Evolutionary conservation across 768 basidiomycete species (phyloP).

Genomic region (Leucocoprinus sp.): DNA sequence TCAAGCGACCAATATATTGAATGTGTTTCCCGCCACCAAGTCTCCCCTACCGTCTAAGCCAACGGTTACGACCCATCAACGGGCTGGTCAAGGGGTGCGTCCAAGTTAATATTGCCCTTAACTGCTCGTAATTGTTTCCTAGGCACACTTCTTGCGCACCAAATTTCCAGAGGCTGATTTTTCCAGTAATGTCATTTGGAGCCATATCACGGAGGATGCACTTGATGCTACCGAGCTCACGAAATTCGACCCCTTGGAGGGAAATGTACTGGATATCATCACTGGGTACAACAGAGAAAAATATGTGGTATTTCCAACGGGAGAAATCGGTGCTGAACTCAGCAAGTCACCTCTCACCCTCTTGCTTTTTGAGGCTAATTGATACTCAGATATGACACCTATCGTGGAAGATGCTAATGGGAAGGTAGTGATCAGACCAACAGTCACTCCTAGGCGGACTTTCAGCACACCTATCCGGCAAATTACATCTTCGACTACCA

Average conservation of each 20-base stretch:
- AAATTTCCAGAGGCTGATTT: conserved; percentile 69
- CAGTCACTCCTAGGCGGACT: conserved; percentile 29
- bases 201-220: conserved; percentile 43
- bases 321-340: conserved; percentile 47
- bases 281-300: conserved; percentile 16
- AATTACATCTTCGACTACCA: conserved; percentile 24
- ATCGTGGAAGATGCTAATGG: conserved; percentile 22
- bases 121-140: conserved; percentile 1
- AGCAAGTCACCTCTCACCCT: conserved; percentile 35
- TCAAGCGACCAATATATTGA: conserved; percentile 17
- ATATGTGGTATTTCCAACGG: conserved; percentile 52
- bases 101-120: not conserved
- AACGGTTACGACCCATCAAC: conserved; percentile 32
- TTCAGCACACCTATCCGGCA: conserved; percentile 70
- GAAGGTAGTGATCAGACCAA: conserved; percentile 30
- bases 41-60: conserved; percentile 23
- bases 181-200: conserved; percentile 56
- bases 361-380: conserved; percentile 7
- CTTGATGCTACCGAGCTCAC: conserved; percentile 24
- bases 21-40: conserved; percentile 55
- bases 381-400: conserved; percentile 40
- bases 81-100: conserved; percentile 61
- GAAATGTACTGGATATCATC: conserved; percentile 43
- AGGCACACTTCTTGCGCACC: conserved; percentile 69
- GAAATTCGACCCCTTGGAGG: conserved; percentile 48